A percentile compares a stretch with the other conserved stretches of the same genome.
These are phyloP conservation scores for Forsythia viridissima DNA, from an alignment of 257 asterid species.

Conservation along the genomic window DNA sequence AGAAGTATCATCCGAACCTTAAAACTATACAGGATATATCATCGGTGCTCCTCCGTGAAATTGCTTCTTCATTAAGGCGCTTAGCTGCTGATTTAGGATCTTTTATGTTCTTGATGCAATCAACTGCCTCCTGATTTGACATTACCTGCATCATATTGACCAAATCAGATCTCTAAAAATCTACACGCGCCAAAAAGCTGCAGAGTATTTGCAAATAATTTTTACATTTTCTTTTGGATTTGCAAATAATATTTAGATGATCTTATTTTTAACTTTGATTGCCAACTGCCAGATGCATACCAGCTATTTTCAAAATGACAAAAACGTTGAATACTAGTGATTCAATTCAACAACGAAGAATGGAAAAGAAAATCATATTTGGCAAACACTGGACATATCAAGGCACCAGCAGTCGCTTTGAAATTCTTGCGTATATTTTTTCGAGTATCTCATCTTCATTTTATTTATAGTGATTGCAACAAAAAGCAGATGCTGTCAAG, in stretches of 20 bases:
- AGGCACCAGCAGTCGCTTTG: no score
- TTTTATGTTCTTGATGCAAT: constrained; percentile 62
- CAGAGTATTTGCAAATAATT: background rate
- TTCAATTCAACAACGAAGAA: no score
- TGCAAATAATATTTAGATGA: no score
- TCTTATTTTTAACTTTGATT: no score
- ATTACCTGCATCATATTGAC: constrained; percentile 47
- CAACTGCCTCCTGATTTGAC: constrained; percentile 91
- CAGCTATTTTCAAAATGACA: no score
- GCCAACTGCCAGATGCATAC: no score
- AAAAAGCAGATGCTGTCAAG: background rate
- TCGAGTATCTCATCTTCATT: no score
- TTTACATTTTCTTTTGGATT: no score
- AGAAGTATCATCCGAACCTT: constrained; percentile 51
- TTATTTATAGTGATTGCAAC: background rate
- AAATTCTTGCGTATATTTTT: no score
- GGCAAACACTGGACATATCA: no score
- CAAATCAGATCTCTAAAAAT: background rate
- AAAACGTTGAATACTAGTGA: no score
- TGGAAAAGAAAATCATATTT: no score
- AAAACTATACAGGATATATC: constrained; percentile 78
- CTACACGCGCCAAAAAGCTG: background rate
- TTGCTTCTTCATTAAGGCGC: constrained; percentile 67
- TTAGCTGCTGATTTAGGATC: constrained; percentile 75
- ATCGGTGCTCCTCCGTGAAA: constrained; percentile 67